Conservation (phyloP, 164 flowering plant species). For the Dillenia turbinata region DNA sequence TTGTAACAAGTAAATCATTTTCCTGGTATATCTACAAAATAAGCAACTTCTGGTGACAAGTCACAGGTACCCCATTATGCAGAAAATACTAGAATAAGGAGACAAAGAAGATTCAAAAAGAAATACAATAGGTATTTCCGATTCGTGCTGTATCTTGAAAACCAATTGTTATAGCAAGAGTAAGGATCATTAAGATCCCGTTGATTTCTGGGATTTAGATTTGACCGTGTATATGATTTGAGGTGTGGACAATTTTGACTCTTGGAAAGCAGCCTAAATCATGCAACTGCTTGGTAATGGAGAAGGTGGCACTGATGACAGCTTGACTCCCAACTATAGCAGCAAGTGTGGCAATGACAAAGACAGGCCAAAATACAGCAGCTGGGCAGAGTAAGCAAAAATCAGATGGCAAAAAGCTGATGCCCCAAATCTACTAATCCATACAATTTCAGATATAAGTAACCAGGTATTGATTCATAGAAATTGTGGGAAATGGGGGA, state of each 20-base stretch:
- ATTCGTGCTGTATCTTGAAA: conserved; percentile 2
- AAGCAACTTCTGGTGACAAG: too few species aligned
- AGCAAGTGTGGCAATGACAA: conserved; percentile 11
- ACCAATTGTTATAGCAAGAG: neutral
- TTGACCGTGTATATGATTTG: conserved; percentile 4
- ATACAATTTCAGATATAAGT: neutral
- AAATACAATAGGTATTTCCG: conserved; percentile 9
- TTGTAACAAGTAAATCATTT: too few species aligned
- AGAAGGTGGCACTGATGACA: conserved; percentile 10
- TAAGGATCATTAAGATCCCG: conserved; percentile 4
- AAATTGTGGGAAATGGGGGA: conserved; percentile 11
- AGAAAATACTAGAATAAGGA: too few species aligned
- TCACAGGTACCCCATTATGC: too few species aligned
- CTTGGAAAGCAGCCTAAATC: conserved; percentile 16
- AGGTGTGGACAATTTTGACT: conserved; percentile 15
- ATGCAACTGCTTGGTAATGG: conserved; percentile 8
- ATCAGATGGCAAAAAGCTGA: too few species aligned
- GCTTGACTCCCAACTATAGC: conserved; percentile 19
- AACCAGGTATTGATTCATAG: conserved; percentile 24
- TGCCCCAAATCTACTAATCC: too few species aligned
- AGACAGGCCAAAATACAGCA: conserved; percentile 11
- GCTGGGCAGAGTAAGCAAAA: neutral
- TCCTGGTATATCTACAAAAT: too few species aligned
- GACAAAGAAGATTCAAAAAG: neutral
- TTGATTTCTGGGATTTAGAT: conserved; percentile 13